Conservation (phyloP, 2,329 filamentous ascomycete species). For the Monosporascus cannonballus region DNA sequence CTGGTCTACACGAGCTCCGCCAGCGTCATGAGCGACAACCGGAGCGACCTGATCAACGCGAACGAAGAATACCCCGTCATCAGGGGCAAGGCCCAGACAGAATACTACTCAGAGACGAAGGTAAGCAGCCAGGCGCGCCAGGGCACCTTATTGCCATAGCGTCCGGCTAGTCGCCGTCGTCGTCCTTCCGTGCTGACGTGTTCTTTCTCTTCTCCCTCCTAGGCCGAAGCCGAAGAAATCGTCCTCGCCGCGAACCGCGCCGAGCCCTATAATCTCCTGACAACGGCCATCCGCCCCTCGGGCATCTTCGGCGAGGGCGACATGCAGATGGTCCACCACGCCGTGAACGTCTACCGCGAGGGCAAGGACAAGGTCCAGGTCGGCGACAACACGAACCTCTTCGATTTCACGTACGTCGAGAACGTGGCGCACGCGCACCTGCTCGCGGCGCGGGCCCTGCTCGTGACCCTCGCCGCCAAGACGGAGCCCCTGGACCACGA, state of each 20-base stretch:
- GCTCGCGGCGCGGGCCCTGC: constrained; percentile 68
- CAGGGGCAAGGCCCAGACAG: constrained; percentile 61
- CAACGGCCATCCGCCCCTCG: constrained; percentile 75
- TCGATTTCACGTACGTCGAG: constrained; percentile 60
- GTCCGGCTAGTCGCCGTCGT: not conserved
- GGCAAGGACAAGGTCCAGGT: constrained; percentile 73
- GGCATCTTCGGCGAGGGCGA: constrained; percentile 92
- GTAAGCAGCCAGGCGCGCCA: constrained; percentile 33
- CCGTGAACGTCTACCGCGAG: constrained; percentile 65
- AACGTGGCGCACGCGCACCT: constrained; percentile 72
- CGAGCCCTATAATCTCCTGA: constrained; percentile 55
- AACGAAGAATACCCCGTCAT: constrained; percentile 78
- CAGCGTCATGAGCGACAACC: constrained; percentile 80
- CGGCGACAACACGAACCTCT: constrained; percentile 60
- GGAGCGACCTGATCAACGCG: constrained; percentile 72
- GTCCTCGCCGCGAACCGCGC: constrained; percentile 70
- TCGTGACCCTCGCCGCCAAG: constrained; percentile 50
- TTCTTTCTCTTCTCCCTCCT: not conserved
- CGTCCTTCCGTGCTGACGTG: not conserved
- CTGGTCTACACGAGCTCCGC: constrained; percentile 90
- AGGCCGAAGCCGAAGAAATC: constrained; percentile 73
- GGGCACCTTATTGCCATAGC: too few species aligned
- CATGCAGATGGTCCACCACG: constrained; percentile 64
- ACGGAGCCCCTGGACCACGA: constrained; percentile 65
- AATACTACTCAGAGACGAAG: constrained; percentile 91